Conservation (phyloP, 1,139 yeast species). For the Saccharomyces pastorianus region DNA sequence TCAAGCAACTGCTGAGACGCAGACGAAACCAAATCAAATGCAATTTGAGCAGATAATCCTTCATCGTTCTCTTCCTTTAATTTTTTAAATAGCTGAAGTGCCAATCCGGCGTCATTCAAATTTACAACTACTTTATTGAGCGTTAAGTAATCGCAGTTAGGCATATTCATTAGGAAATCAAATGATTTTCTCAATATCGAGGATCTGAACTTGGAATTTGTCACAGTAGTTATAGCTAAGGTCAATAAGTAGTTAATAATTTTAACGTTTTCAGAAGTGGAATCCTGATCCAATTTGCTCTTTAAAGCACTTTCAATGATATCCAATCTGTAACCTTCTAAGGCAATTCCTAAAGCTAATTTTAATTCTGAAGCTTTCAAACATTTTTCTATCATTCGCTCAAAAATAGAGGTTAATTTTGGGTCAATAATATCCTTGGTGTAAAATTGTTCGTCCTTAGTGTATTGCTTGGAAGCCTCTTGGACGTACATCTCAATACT, state of each 20-base stretch:
- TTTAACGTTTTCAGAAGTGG: slow-evolving; percentile 45
- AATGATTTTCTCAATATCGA: slow-evolving; percentile 59
- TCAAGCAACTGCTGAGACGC: slow-evolving; percentile 89
- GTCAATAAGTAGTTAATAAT: slow-evolving; percentile 70
- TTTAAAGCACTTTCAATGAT: slow-evolving; percentile 58
- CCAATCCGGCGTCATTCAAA: slow-evolving; percentile 66
- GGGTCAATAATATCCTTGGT: slow-evolving; percentile 41
- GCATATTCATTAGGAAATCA: slow-evolving; percentile 47
- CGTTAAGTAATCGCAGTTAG: slow-evolving; percentile 69
- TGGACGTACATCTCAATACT: slow-evolving; percentile 78
- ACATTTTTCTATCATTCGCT: slow-evolving; percentile 79
- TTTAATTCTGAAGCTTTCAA: slow-evolving; percentile 60
- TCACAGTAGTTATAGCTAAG: slow-evolving; percentile 61
- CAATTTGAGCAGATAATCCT: slow-evolving; percentile 78
- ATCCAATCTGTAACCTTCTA: slow-evolving; percentile 84
- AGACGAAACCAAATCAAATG: slow-evolving; percentile 85
- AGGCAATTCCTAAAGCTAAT: slow-evolving; percentile 82
- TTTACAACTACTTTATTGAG: slow-evolving; percentile 83
- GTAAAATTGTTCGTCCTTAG: slow-evolving; percentile 28
- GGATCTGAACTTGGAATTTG: slow-evolving; percentile 57
- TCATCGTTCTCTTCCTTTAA: slow-evolving; percentile 35
- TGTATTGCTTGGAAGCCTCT: slow-evolving; percentile 49
- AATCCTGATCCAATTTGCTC: slow-evolving; percentile 36
- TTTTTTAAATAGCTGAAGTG: slow-evolving; percentile 57
- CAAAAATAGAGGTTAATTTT: slow-evolving; percentile 63